Evolutionary conservation across 2,329 filamentous ascomycete genomes (phyloP), one percentile per base, ranked within the genome.

Genomic region (Apiospora phragmitis): DNA sequence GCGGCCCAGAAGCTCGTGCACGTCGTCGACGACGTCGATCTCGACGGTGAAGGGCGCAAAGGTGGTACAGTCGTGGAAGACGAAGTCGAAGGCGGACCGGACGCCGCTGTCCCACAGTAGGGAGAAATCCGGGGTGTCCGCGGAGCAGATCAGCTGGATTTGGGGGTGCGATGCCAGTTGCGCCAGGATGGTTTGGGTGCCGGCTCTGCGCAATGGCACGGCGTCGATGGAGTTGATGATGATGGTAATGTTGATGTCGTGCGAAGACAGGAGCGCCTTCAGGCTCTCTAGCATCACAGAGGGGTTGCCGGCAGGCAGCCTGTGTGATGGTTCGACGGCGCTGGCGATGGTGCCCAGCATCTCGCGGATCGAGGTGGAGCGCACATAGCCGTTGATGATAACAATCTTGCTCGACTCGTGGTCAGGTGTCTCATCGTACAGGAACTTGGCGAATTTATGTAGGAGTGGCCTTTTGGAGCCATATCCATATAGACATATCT

Each of bases 31-130:
- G 1, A 93, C 90, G 77, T 97, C 94, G 9, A 94, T 83, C 79
- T 97, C 94, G 3, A 88, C 86, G 14, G 87, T 85, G 75, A 93
- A 94, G 0, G 93, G 87, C 0, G 89, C 86, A 78, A 97, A 98
- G 0, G 96, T 98, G 0, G 96, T 98, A 77, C 92, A 92, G 83
- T 99, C 95, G 83, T 99, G 96, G 81, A 97, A 98, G 38, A 94
- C 85, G 75, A 98, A 95, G 79, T 93, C 93, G 81, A 95, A 94
- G 38, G 93, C 89, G 21, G 94, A 92, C 65, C 93, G 92, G n/a
- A 95, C 86, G 69, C 91, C 91, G 69, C 93, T 91, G 81, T 98
- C 94, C 95, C 95, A 99, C 68, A 98, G 87, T 1, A 98, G 83
- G 0, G 94, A 85, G 77, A 97, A 97, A 76, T 93, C 94, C 8